A percentile compares a stretch with the other conserved stretches of the same genome.
These are phyloP conservation scores for Microbotryum lychnidis-dioicae DNA, from an alignment of 1,284 basidiomycete genomes.

Conservation along the genomic window DNA sequence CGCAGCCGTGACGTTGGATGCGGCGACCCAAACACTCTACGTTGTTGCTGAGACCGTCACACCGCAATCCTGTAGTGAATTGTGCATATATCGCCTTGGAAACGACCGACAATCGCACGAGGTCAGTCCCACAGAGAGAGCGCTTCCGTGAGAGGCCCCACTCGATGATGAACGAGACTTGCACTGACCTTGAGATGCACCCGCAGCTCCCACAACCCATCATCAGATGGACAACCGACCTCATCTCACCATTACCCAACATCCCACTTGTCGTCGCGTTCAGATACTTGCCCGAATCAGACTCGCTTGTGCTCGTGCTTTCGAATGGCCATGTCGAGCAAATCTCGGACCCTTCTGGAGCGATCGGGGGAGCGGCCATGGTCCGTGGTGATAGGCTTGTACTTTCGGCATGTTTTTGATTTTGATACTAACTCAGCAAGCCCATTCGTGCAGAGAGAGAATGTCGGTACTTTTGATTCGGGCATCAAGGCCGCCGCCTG, in stretches of 20 bases:
- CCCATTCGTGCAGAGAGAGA: conserved; percentile 44
- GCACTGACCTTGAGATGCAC: too few species aligned
- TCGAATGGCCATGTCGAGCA: conserved; percentile 70
- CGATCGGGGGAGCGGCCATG: conserved; percentile 43
- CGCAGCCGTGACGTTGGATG: conserved; percentile 16
- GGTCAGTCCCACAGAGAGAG: too few species aligned
- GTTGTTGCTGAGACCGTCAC: background rate
- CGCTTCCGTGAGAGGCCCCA: too few species aligned
- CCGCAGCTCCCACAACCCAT: background rate
- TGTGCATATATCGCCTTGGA: too few species aligned
- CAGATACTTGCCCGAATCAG: conserved; percentile 57
- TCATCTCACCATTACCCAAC: conserved; percentile 7
- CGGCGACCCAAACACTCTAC: conserved; percentile 8
- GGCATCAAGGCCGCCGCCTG: conserved; percentile 76
- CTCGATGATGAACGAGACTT: too few species aligned
- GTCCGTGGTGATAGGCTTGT: conserved; percentile 5
- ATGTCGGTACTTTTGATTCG: conserved; percentile 76
- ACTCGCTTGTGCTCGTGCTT: conserved; percentile 56
- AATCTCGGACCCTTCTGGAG: conserved; percentile 45
- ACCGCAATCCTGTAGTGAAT: too few species aligned
- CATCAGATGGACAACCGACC: conserved; percentile 2
- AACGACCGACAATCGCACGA: too few species aligned
- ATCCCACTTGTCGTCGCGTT: conserved; percentile 49
- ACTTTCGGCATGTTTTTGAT: conserved; percentile 10
- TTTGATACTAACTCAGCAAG: conserved; percentile 38